These are phyloP conservation scores for Melanomma pulvis-pyrius DNA, from an alignment of 495 filamentous ascomycete species.

Conservation along the genomic window DNA sequence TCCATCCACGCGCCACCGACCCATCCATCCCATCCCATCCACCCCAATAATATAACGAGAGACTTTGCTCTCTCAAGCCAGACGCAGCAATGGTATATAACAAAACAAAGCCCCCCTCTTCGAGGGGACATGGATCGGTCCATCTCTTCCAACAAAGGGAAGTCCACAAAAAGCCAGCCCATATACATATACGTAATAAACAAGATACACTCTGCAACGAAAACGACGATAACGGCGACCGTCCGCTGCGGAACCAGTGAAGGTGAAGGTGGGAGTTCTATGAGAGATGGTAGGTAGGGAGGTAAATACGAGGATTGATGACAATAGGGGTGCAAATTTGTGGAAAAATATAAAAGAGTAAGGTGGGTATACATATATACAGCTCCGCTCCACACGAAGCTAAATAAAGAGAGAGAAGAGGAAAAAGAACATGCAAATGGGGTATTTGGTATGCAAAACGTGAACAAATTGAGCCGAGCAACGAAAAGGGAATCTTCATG, in stretches of 20 bases:
- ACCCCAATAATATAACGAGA: neutral
- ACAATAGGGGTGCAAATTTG: neutral
- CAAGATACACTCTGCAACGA: no score
- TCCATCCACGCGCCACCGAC: no score
- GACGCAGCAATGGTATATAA: neutral
- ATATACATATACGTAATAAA: neutral
- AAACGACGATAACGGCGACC: no score
- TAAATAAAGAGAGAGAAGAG: conserved; percentile 11
- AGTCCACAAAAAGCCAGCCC: neutral
- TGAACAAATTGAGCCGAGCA: neutral
- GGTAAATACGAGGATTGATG: neutral
- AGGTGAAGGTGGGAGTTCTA: neutral
- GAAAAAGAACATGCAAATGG: neutral
- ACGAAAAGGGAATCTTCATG: neutral
- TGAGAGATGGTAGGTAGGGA: neutral
- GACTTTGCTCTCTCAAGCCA: neutral
- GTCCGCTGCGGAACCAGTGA: conserved; percentile 6
- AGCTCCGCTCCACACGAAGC: conserved; percentile 25
- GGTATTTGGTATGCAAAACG: conserved; percentile 25
- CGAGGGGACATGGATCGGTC: neutral
- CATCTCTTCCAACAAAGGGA: neutral
- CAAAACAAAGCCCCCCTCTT: neutral
- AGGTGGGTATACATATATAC: conserved; percentile 16
- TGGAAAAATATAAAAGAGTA: neutral
- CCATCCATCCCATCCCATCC: neutral